Conservation (phyloP, 768 basidiomycete genomes). For the Suillus lakei region DNA sequence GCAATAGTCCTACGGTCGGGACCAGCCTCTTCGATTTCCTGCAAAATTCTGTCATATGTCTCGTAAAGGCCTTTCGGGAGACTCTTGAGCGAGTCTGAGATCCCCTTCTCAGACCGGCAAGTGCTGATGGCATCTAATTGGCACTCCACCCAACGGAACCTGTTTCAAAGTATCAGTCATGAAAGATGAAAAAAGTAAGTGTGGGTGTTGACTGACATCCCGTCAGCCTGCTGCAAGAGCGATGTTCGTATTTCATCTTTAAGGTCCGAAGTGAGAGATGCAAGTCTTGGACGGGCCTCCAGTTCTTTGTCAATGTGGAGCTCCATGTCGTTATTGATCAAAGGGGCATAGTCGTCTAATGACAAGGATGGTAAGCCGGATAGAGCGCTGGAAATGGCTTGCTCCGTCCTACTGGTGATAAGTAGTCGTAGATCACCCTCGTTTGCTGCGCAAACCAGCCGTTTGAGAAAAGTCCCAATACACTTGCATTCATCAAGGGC, state of each 20-base stretch:
- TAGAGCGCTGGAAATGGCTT: constrained; percentile 13
- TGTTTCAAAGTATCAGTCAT: background rate
- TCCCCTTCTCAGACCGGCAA: constrained; percentile 15
- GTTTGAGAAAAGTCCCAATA: constrained; percentile 13
- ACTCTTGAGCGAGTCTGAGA: constrained; percentile 19
- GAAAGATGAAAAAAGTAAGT: background rate
- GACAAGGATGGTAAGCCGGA: constrained; percentile 13
- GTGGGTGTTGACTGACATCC: constrained; percentile 19
- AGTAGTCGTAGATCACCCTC: constrained; percentile 15
- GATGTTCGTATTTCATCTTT: constrained; percentile 16
- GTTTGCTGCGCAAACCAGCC: constrained; percentile 6
- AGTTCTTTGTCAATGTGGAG: constrained; percentile 20
- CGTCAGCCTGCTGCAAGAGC: constrained; percentile 18
- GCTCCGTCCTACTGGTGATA: constrained; percentile 22
- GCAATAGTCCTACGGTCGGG: background rate
- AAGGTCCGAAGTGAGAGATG: constrained; percentile 10
- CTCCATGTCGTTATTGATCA: constrained; percentile 16
- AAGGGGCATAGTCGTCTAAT: constrained; percentile 10
- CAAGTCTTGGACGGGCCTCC: constrained; percentile 11
- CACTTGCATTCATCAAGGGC: constrained; percentile 27
- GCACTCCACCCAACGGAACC: constrained; percentile 30
- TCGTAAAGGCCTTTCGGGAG: constrained; percentile 23
- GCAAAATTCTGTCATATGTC: constrained; percentile 26
- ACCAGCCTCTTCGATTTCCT: constrained; percentile 9
- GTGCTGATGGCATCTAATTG: constrained; percentile 20